A percentile compares a stretch with the other conserved stretches of the same genome.
Conservation (phyloP, 2,329 filamentous ascomycete genomes). For the Calcarisporium arbuscula region DNA sequence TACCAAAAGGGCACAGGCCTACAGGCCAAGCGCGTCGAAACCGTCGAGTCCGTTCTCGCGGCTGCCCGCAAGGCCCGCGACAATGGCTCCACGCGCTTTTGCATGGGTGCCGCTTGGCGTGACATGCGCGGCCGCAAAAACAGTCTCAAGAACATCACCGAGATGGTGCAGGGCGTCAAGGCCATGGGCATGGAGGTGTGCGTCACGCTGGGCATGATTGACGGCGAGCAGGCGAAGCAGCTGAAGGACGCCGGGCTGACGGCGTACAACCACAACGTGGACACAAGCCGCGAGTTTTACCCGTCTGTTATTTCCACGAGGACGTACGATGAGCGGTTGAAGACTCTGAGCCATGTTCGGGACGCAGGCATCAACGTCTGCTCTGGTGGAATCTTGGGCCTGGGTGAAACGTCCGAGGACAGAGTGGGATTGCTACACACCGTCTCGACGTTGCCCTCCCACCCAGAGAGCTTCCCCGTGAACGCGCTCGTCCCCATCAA, state of each 20-base stretch:
- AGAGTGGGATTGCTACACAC: conserved; percentile 80
- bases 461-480: conserved; percentile 87
- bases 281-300: conserved; percentile 86
- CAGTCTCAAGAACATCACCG: conserved; percentile 73
- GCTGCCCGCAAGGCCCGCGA: conserved; percentile 71
- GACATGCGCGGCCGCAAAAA: conserved; percentile 91
- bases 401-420: conserved; percentile 73
- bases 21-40: conserved; percentile 70
- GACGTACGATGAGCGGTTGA: conserved; percentile 78
- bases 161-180: conserved; percentile 77
- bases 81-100: conserved; percentile 86
- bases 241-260: conserved; percentile 79
- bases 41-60: conserved; percentile 72
- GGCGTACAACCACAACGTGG: conserved; percentile 91
- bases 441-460: conserved; percentile 69
- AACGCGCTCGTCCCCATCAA: conserved; percentile 89
- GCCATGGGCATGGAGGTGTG: conserved; percentile 84
- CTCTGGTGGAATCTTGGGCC: conserved; percentile 79
- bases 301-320: conserved; percentile 80
- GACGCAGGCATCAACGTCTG: conserved; percentile 87
- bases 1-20: conserved; percentile 72
- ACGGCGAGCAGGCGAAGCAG: conserved; percentile 71
- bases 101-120: conserved; percentile 90
- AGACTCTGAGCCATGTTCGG: conserved; percentile 72
- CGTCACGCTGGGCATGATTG: conserved; percentile 93